phyloP scores from a whole-genome alignment of 208 protist genomes.

The Kentomonas sorsogonicus region DNA sequence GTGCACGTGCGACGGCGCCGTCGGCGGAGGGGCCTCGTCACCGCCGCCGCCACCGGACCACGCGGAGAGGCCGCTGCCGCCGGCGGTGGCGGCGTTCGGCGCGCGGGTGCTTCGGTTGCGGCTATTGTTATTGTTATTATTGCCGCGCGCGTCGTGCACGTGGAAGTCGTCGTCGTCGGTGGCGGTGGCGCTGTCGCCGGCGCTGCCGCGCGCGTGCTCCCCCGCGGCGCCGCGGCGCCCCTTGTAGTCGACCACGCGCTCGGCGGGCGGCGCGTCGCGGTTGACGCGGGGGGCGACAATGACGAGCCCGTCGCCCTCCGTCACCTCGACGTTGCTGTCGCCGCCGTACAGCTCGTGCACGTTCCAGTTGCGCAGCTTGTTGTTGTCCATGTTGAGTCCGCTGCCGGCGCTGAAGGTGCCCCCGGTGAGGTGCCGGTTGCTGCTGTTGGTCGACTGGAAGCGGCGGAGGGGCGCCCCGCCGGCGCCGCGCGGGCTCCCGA shows the following conservation, averaged over 20 bases:
- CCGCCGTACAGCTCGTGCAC: neutral
- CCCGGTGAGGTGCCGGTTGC: neutral
- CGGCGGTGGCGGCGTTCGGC: too few relatives aligned
- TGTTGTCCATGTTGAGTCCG: neutral
- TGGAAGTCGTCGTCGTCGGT: neutral
- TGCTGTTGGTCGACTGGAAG: conserved; percentile 3
- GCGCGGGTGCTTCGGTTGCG: neutral
- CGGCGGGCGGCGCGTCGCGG: neutral
- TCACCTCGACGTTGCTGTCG: neutral
- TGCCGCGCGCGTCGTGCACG: neutral
- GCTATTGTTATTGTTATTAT: neutral
- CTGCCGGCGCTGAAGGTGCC: neutral
- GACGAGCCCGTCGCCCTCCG: neutral
- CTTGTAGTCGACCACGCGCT: too few relatives aligned
- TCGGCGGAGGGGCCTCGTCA: neutral
- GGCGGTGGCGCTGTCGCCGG: neutral
- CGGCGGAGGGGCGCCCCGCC: too few relatives aligned
- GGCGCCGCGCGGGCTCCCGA: too few relatives aligned
- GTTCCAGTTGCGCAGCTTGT: neutral
- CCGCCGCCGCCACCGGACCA: too few relatives aligned
- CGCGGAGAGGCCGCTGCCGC: too few relatives aligned
- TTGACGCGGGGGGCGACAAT: neutral
- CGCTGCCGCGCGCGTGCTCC: neutral
- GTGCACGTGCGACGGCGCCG: too few relatives aligned
- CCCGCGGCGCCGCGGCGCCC: too few relatives aligned